Base-by-base conservation (phyloP, 192 early-diverging fungal genomes). In the Backusella westeae region DNA sequence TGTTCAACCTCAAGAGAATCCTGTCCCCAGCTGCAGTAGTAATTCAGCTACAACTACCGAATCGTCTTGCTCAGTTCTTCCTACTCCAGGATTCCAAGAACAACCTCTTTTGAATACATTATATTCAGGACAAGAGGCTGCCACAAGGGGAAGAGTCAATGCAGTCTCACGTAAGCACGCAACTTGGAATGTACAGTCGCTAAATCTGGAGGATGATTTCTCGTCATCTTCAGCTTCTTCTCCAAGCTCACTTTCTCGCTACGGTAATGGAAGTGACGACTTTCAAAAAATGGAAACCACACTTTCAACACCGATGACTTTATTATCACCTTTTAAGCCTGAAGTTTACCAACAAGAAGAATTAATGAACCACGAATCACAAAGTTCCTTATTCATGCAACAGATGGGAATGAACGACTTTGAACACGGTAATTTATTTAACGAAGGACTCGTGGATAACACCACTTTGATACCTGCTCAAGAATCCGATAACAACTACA, bases 311-410 rank as follows among this genome's bases (percentile, higher is more conserved):
- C 68, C 35, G 12, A 69, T 69, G 68, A 69, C 68, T 1, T n/a
- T 69, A 5, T 4, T 69, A 41, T 69, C 68, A 23, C 68, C 68
- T 69, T 69, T 69, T n/a, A 69, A 69, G 39, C 68, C 68, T 23
- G 68, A 69, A 36, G 23, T 63, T 63, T 63, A 63, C 23, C 56
- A 63, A 29, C 56, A 63, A 63, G 56, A 63, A 29, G 56, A 63
- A 29, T 29, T 63, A 14, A 63, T 63, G 56, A 63, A 63, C 23
- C 56, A 63, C 56, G 56, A 63, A 14, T 26, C 56, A 63, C 56
- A 63, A 29, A 63, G n/a, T 29, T 29, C 56, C 7, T 63, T 63
- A 10, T 63, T 63, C 4, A 63, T 63, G 56, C 56, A 63, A 63
- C 56, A 63, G 9, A 63, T 63, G 56, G 56, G 56, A 63, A 63